Evolutionary conservation across 2,329 filamentous ascomycete genomes (phyloP).

Genomic region (Phymatotrichopsis omnivora): DNA sequence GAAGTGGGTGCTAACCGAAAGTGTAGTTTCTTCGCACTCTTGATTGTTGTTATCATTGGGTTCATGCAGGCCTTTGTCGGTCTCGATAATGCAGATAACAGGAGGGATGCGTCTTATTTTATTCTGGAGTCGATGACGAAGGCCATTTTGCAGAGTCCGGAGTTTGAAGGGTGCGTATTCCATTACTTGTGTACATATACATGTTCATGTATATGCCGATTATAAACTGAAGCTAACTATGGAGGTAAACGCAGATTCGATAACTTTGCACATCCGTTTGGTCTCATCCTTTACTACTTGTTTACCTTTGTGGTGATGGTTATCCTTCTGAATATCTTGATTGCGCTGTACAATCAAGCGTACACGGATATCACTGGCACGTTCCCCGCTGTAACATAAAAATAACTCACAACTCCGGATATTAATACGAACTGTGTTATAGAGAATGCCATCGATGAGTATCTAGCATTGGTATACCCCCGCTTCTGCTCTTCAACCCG

Average conservation of each 20-base stretch:
- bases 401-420: no score
- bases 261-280: conserved; percentile 79
- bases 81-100: conserved; percentile 53
- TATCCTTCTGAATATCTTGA: conserved; percentile 85
- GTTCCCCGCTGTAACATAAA: no score
- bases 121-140: conserved; percentile 78
- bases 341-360: conserved; percentile 91
- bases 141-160: conserved; percentile 80
- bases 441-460: conserved; percentile 90
- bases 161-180: conserved; percentile 61
- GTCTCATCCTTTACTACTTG: conserved; percentile 89
- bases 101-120: conserved; percentile 57
- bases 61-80: conserved; percentile 94
- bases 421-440: no score
- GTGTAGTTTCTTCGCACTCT: conserved; percentile 80
- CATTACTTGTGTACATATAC: no score
- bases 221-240: no score
- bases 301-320: conserved; percentile 98
- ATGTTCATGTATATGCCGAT: no score
- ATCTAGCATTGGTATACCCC: conserved; percentile 56
- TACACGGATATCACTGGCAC: conserved; percentile 94
- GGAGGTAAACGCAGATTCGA: no score
- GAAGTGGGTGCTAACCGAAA: conserved; percentile 1
- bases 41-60: conserved; percentile 70
- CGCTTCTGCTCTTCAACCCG: neutral